Conservation (phyloP, 2,329 filamentous ascomycete genomes). For the Cladophialophora bantiana region DNA sequence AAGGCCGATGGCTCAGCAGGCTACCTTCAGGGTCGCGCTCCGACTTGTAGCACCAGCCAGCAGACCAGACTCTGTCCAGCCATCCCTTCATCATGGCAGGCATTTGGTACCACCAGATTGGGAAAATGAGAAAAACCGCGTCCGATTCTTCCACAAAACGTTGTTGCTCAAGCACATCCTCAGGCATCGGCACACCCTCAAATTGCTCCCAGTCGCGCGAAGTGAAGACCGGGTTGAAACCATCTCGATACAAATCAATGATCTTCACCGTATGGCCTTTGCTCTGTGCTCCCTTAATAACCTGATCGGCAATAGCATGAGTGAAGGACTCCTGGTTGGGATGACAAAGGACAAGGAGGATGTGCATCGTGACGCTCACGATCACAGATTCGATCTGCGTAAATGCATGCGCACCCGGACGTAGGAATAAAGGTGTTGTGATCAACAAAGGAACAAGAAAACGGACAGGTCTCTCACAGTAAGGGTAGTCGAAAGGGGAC, state of each 20-base stretch:
- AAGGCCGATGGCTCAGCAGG: constrained; percentile 12
- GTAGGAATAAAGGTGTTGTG: not conserved
- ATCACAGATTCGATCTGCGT: not conserved
- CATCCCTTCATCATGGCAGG: constrained; percentile 25
- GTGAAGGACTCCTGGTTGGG: constrained; percentile 22
- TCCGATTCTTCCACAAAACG: constrained; percentile 22
- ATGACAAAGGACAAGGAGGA: constrained; percentile 22
- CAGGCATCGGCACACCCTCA: constrained; percentile 20
- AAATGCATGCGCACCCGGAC: not conserved
- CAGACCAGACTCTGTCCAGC: constrained; percentile 25
- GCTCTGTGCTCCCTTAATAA: constrained; percentile 19
- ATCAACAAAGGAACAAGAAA: not conserved
- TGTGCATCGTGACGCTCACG: constrained; percentile 14
- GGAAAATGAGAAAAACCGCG: constrained; percentile 23
- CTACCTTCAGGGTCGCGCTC: constrained; percentile 23
- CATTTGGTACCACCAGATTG: constrained; percentile 25
- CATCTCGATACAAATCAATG: constrained; percentile 21
- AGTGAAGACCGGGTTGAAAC: constrained; percentile 21
- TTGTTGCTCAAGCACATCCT: constrained; percentile 26
- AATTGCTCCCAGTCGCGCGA: constrained; percentile 24
- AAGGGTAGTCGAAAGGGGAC: not conserved
- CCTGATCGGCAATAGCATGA: constrained; percentile 18
- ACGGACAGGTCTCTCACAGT: not conserved
- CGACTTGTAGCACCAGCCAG: constrained; percentile 23
- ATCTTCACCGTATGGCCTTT: constrained; percentile 21